Evolutionary conservation across 2,329 filamentous ascomycete genomes (phyloP), one percentile per base, ranked within the genome.

Genomic region (Alternaria conjuncta): DNA sequence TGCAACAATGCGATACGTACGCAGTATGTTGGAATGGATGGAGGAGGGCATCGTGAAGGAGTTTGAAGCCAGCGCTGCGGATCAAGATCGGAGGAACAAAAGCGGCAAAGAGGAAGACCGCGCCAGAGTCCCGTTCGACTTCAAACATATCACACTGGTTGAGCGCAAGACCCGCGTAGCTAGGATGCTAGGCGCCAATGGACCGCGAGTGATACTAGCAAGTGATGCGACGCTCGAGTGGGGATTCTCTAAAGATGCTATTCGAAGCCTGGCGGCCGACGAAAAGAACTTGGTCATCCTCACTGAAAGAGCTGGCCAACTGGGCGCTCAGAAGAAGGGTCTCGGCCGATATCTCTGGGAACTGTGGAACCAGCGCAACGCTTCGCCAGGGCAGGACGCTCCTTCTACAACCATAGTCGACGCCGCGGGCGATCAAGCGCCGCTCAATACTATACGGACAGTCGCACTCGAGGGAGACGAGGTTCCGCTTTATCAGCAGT

Each of bases 1-100:
- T 61, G 94, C 93, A 66, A 97, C 94, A 0, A 92, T 98, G 86
- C 88, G 93, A 56, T 93, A 97, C 70, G 92, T 95, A 25, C 88
- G 94, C 69, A 97, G 95, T 78, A 97, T 99, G 92, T 84, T 99
- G 30, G 96, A 99, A 77, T 99, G 96, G 96, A 98, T 99, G 94
- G 94, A 98, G 76, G 94, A 97, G 75, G 91, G 90, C 61, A 96
- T 99, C 63, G 91, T 97, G 45, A 90, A 94, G 58, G 95, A 98
- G 73, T 96, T 97, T 65, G 94, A 97, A 77, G 89, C 90, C 15
- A 71, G 71, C 28, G 72, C 69, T 12, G 67, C 72, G 57, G 75
- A 75, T 7, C 77, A 78, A 44, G 76, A 75, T 10, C 72, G 72
- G 56, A 70, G 69, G 28, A 78, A 73, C 13, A 71, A 74, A 71